phyloP scores from a whole-genome alignment of 2,329 filamentous ascomycete genomes.

The Anthostomella pinea region DNA sequence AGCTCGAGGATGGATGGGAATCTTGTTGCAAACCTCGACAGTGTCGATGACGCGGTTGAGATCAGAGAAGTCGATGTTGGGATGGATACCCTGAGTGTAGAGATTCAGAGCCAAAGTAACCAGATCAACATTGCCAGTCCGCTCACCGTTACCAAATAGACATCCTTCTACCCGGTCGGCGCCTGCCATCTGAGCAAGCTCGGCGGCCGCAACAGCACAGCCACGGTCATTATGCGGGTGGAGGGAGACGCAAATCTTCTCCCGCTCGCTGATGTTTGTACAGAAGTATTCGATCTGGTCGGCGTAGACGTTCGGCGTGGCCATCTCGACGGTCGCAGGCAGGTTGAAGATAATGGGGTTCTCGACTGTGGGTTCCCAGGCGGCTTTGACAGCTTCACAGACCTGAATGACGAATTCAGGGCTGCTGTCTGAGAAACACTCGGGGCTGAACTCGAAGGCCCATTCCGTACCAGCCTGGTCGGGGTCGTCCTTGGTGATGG shows the following conservation, averaged over 20 bases:
- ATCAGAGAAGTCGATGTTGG: constrained; percentile 87
- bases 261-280: constrained; percentile 74
- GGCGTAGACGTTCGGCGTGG: constrained; percentile 92
- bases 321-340: constrained; percentile 91
- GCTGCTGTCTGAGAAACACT: constrained; percentile 86
- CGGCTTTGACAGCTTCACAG: constrained; percentile 89
- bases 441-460: constrained; percentile 81
- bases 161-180: constrained; percentile 93
- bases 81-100: constrained; percentile 87
- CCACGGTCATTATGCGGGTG: constrained; percentile 96
- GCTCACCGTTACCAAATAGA: constrained; percentile 90
- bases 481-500: constrained; percentile 80
- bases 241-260: constrained; percentile 84
- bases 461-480: constrained; percentile 59
- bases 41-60: constrained; percentile 81
- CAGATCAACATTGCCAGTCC: constrained; percentile 92
- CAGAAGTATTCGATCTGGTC: constrained; percentile 98
- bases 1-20: constrained; percentile 83
- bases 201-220: constrained; percentile 83
- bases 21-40: constrained; percentile 92
- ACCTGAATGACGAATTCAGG: constrained; percentile 80
- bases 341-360: constrained; percentile 94
- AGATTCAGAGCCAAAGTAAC: constrained; percentile 91
- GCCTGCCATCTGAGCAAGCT: constrained; percentile 93
- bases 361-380: constrained; percentile 79